These are phyloP conservation scores for Mycena venus DNA, from an alignment of 768 basidiomycete species.

Conservation along the genomic window DNA sequence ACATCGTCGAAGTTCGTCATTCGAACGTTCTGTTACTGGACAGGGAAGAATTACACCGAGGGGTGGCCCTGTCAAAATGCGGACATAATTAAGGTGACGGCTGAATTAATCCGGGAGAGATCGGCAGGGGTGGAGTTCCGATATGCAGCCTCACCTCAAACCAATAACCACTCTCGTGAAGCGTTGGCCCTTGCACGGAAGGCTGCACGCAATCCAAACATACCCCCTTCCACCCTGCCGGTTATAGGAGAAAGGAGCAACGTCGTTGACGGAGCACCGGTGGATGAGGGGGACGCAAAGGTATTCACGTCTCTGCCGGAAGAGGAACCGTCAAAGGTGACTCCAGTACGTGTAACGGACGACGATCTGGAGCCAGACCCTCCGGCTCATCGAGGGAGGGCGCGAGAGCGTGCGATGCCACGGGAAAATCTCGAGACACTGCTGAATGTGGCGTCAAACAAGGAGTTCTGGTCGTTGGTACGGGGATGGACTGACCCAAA, in stretches of 20 bases:
- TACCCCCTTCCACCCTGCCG: too few species aligned
- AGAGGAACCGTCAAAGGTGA: not conserved
- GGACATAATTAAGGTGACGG: not conserved
- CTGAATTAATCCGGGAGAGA: not conserved
- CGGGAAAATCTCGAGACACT: too few species aligned
- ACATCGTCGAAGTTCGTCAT: too few species aligned
- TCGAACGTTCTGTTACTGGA: too few species aligned
- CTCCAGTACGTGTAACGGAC: not conserved
- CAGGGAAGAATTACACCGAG: too few species aligned
- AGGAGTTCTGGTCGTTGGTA: too few species aligned
- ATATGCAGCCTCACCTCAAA: not conserved
- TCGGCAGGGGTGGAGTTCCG: not conserved
- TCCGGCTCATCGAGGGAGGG: not conserved
- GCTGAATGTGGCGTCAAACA: too few species aligned
- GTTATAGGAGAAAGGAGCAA: too few species aligned
- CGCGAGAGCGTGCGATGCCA: not conserved
- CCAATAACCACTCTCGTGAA: not conserved
- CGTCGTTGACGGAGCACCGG: too few species aligned
- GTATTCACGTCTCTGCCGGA: not conserved
- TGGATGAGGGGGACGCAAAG: too few species aligned
- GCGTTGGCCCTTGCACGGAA: not conserved
- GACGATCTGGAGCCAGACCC: conserved; percentile 1
- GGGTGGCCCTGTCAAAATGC: not conserved
- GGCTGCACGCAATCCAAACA: not conserved
- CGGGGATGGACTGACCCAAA: too few species aligned